Percentiles rank a stretch among this genome's conserved stretches.
Evolutionary conservation across 495 filamentous ascomycete species (phyloP).

Genomic region (Xylaria longipes): DNA sequence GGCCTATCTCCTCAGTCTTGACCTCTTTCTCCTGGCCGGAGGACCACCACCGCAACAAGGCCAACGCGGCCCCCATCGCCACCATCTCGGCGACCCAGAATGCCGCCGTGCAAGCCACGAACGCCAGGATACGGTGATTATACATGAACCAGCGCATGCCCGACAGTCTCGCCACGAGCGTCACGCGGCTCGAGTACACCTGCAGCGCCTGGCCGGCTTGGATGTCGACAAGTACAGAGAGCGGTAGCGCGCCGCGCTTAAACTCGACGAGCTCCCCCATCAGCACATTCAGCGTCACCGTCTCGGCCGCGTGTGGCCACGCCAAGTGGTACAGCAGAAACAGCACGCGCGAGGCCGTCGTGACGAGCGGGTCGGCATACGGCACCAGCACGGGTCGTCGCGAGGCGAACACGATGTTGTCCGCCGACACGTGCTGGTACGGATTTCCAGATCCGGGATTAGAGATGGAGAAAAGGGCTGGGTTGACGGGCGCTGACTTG

Average conservation of each 20-base stretch:
- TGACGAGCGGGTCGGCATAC: conserved; percentile 48
- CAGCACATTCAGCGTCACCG: conserved; percentile 62
- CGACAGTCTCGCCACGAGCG: conserved; percentile 71
- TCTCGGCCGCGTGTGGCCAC: conserved; percentile 48
- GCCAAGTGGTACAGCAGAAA: conserved; percentile 53
- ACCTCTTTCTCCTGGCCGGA: conserved; percentile 22
- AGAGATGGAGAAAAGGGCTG: conserved; percentile 21
- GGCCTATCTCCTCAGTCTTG: conserved; percentile 36
- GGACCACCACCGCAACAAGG: conserved; percentile 45
- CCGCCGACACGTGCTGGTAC: conserved; percentile 32
- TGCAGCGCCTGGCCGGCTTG: conserved; percentile 71
- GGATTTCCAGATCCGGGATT: conserved; percentile 16
- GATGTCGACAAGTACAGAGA: conserved; percentile 67
- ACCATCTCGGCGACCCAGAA: conserved; percentile 80
- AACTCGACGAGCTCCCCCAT: conserved; percentile 80
- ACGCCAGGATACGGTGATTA: conserved; percentile 71
- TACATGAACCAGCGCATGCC: conserved; percentile 90
- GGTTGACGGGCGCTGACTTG: conserved; percentile 43
- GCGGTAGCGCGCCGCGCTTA: conserved; percentile 59
- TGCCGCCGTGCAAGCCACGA: conserved; percentile 65
- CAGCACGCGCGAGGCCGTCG: conserved; percentile 47
- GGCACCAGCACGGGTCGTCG: conserved; percentile 50
- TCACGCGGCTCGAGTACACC: conserved; percentile 72
- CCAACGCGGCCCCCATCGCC: conserved; percentile 65
- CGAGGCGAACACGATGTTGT: conserved; percentile 43